These are phyloP conservation scores for Arctium minus DNA, from an alignment of 129 eudicot species.

Conservation along the genomic window DNA sequence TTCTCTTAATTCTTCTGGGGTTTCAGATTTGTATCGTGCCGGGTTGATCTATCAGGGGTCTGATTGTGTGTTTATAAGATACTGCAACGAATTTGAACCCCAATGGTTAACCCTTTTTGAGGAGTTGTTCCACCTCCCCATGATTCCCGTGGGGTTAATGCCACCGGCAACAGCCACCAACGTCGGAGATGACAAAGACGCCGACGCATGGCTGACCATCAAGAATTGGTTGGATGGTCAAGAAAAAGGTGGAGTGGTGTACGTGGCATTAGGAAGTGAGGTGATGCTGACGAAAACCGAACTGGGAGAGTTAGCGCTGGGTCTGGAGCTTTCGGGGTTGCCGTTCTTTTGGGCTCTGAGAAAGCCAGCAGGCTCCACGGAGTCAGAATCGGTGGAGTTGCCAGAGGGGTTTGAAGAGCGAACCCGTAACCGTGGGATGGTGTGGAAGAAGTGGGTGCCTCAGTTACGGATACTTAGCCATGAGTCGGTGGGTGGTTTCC, in stretches of 20 bases:
- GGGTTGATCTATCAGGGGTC: conserved; percentile 22
- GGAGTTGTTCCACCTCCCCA: conserved; percentile 25
- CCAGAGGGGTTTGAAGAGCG: conserved; percentile 51
- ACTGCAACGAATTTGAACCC: conserved; percentile 43
- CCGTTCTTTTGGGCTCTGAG: conserved; percentile 46
- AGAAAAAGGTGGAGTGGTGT: conserved; percentile 25
- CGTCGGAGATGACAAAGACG: not conserved
- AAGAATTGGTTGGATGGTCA: conserved; percentile 37
- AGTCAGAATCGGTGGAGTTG: conserved; percentile 17
- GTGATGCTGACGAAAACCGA: conserved; percentile 22
- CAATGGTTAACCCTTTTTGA: conserved; percentile 38
- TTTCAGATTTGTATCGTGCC: conserved; percentile 22
- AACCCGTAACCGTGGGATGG: conserved; percentile 31
- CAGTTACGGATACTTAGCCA: conserved; percentile 44
- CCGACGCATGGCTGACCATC: conserved; percentile 27
- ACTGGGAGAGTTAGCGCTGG: conserved; percentile 42
- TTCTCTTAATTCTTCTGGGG: conserved; percentile 22
- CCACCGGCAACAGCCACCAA: conserved; percentile 28
- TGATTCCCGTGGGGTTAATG: conserved; percentile 48
- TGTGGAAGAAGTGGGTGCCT: conserved; percentile 59
- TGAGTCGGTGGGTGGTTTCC: conserved; percentile 50
- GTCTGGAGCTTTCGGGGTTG: conserved; percentile 38
- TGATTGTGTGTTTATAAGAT: conserved; percentile 20
- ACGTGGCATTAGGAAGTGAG: conserved; percentile 57
- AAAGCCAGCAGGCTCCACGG: conserved; percentile 12